A percentile compares a stretch with the other conserved stretches of the same genome.
These are phyloP conservation scores for Beauveria pseudobassiana DNA, from an alignment of 2,329 filamentous ascomycete species.

Conservation along the genomic window DNA sequence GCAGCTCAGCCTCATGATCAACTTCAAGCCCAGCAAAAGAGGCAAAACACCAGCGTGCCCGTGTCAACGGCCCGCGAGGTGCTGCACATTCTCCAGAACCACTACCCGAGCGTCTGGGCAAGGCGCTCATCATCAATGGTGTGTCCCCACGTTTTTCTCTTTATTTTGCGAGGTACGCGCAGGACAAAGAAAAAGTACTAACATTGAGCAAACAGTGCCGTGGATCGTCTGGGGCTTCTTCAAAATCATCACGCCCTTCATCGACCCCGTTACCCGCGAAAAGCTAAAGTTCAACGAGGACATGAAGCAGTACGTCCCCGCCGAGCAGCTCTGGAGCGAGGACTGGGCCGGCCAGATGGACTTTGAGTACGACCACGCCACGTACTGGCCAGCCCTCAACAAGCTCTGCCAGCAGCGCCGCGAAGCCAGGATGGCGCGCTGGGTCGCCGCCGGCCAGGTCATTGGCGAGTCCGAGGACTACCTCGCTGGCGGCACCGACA, in stretches of 20 bases:
- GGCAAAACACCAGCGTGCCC: conserved; percentile 65
- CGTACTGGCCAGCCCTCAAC: conserved; percentile 84
- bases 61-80: conserved; percentile 73
- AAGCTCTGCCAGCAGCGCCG: conserved; percentile 60
- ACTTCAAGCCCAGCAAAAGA: conserved; percentile 75
- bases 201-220: conserved; percentile 51
- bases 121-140: conserved; percentile 86
- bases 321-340: conserved; percentile 72
- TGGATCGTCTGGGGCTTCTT: conserved; percentile 93
- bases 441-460: conserved; percentile 70
- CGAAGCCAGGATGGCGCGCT: conserved; percentile 57
- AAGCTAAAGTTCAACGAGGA: conserved; percentile 99
- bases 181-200: neutral
- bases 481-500: conserved; percentile 54
- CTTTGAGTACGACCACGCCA: conserved; percentile 83
- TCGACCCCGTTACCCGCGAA: conserved; percentile 85
- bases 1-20: conserved; percentile 78
- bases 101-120: conserved; percentile 88
- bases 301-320: conserved; percentile 71
- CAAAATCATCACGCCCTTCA: conserved; percentile 91
- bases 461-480: conserved; percentile 86
- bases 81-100: conserved; percentile 85
- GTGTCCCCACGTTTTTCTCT: conserved; percentile 21
- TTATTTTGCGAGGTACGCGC: neutral
- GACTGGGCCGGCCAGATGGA: conserved; percentile 69